These are phyloP conservation scores for Kuraishia capsulata DNA, from an alignment of 805 yeast genomes.

Conservation along the genomic window DNA sequence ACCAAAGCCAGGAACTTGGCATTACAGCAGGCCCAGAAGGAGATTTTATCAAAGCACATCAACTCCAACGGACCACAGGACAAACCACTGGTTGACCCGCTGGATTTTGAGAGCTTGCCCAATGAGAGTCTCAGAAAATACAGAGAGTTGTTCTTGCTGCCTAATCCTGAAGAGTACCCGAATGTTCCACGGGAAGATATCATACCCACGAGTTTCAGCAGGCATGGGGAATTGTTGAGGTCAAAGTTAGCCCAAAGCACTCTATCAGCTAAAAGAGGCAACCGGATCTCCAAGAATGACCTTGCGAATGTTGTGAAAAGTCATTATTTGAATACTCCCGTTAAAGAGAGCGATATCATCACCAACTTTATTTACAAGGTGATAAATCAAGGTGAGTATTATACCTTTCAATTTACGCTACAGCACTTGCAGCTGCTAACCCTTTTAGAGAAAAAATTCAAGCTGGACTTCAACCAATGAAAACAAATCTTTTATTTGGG, in stretches of 20 bases:
- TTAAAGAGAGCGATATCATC: constrained; percentile 77
- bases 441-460: constrained; percentile 21
- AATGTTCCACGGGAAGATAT: constrained; percentile 31
- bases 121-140: constrained; percentile 62
- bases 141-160: constrained; percentile 36
- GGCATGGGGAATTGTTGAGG: constrained; percentile 61
- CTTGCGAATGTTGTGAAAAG: constrained; percentile 52
- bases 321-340: constrained; percentile 50
- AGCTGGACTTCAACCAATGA: constrained; percentile 18
- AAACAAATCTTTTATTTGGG: neutral
- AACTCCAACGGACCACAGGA: constrained; percentile 68
- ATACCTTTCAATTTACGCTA: constrained; percentile 5
- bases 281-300: constrained; percentile 48
- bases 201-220: constrained; percentile 51
- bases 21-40: constrained; percentile 63
- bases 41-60: constrained; percentile 56
- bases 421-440: neutral
- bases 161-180: constrained; percentile 10
- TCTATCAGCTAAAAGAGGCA: constrained; percentile 25
- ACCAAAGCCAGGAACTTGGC: constrained; percentile 52
- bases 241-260: constrained; percentile 72
- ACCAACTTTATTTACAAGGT: constrained; percentile 86
- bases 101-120: constrained; percentile 63
- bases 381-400: constrained; percentile 45
- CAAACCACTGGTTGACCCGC: constrained; percentile 38